Percentiles rank a stretch among this genome's conserved stretches.
Evolutionary conservation across 345 rosid genomes (phyloP).

Genomic region (Kernera saxatilis): DNA sequence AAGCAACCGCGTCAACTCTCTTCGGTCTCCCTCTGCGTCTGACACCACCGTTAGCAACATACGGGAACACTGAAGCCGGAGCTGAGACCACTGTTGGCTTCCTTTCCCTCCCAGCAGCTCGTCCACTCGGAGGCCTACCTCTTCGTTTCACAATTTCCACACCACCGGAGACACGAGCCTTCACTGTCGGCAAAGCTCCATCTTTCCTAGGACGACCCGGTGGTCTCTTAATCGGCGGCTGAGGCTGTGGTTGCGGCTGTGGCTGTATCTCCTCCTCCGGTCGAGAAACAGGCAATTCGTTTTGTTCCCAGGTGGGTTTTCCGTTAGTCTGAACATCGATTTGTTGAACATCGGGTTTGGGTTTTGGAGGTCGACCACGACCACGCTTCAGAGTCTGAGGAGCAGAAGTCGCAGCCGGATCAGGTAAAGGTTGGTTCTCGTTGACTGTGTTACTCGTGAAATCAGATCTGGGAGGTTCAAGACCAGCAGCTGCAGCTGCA

Average conservation of each 20-base stretch:
- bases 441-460: background rate
- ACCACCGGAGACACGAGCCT: constrained; percentile 4
- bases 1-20: constrained; percentile 22
- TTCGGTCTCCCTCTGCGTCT: constrained; percentile 67
- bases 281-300: constrained; percentile 2
- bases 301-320: background rate
- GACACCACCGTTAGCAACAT: constrained; percentile 26
- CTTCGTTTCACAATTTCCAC: constrained; percentile 13
- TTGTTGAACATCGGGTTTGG: constrained; percentile 22
- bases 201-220: constrained; percentile 53
- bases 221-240: constrained; percentile 19
- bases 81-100: constrained; percentile 22
- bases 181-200: constrained; percentile 17
- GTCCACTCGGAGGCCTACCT: constrained; percentile 31
- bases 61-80: constrained; percentile 20
- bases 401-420: background rate
- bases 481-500: constrained; percentile 8
- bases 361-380: constrained; percentile 75
- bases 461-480: constrained; percentile 37
- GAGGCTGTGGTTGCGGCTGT: background rate
- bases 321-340: constrained; percentile 12
- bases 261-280: background rate
- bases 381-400: constrained; percentile 38
- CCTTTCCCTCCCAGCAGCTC: constrained; percentile 28
- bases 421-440: constrained; percentile 16